Percentiles rank a stretch among this genome's conserved stretches.
These are phyloP conservation scores for Gentiana straminea DNA, from an alignment of 257 asterid genomes.

Conservation along the genomic window DNA sequence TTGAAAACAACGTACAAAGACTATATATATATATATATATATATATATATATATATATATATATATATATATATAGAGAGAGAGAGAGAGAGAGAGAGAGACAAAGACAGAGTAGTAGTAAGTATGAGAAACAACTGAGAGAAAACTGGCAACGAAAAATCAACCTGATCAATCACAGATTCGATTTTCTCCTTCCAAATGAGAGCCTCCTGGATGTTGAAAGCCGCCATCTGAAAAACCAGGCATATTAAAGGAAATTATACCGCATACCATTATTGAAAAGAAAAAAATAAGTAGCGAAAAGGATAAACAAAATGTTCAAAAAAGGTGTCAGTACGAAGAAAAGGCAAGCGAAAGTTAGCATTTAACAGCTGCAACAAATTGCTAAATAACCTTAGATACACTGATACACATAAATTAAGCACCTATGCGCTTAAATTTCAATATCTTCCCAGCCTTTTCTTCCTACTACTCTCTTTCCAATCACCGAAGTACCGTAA, in stretches of 20 bases:
- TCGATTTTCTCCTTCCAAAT: constrained; percentile 82
- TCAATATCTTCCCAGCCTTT: too few relatives aligned
- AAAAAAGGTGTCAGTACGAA: background rate
- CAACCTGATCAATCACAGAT: constrained; percentile 83
- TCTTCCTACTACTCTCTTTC: too few relatives aligned
- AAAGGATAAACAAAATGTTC: background rate
- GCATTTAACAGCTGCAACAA: background rate
- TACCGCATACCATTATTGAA: background rate
- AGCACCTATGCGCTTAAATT: too few relatives aligned
- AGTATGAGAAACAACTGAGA: too few relatives aligned
- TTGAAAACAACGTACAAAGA: background rate
- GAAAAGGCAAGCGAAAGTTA: background rate
- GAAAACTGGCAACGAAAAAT: constrained; percentile 7
- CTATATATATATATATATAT: background rate
- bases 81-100: background rate
- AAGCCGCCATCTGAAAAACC: constrained; percentile 86
- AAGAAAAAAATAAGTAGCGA: background rate
- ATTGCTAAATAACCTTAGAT: background rate
- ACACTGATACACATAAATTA: too few relatives aligned
- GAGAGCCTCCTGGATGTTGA: constrained; percentile 86
- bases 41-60: too few relatives aligned
- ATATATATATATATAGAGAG: too few relatives aligned
- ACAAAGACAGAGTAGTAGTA: background rate
- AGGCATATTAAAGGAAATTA: background rate
- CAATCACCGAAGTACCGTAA: too few relatives aligned